Conservation (phyloP, 306 rosid species). For the Trichosanthes truncata region DNA sequence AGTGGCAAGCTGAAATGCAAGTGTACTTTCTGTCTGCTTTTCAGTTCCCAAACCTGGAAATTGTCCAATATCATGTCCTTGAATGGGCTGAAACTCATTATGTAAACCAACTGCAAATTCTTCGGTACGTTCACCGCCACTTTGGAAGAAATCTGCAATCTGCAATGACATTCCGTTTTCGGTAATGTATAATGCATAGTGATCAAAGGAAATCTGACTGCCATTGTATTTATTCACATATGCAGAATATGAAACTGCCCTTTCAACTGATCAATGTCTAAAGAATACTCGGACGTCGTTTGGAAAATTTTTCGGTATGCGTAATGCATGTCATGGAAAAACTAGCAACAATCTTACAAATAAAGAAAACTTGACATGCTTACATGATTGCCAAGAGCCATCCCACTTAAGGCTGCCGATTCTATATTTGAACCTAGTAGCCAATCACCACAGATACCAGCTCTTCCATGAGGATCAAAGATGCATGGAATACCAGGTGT, state of each 20-base stretch:
- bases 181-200: background rate
- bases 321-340: background rate
- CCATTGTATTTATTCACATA: background rate
- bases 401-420: constrained; percentile 84
- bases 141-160: constrained; percentile 70
- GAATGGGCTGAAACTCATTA: constrained; percentile 46
- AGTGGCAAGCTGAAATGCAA: constrained; percentile 27
- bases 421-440: constrained; percentile 83
- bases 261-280: background rate
- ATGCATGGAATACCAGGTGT: constrained; percentile 75
- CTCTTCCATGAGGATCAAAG: constrained; percentile 81
- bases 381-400: constrained; percentile 74
- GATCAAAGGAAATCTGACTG: background rate
- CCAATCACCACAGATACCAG: constrained; percentile 97
- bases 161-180: constrained; percentile 19
- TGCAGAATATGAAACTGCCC: background rate
- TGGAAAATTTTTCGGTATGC: background rate
- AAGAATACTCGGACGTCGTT: background rate
- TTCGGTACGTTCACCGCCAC: constrained; percentile 26
- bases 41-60: constrained; percentile 45
- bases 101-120: constrained; percentile 64
- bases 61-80: constrained; percentile 78
- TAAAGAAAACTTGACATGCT: background rate
- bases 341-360: background rate
- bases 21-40: constrained; percentile 22